Conservation (phyloP, 2,329 filamentous ascomycete genomes). For the Sporothrix sp. region DNA sequence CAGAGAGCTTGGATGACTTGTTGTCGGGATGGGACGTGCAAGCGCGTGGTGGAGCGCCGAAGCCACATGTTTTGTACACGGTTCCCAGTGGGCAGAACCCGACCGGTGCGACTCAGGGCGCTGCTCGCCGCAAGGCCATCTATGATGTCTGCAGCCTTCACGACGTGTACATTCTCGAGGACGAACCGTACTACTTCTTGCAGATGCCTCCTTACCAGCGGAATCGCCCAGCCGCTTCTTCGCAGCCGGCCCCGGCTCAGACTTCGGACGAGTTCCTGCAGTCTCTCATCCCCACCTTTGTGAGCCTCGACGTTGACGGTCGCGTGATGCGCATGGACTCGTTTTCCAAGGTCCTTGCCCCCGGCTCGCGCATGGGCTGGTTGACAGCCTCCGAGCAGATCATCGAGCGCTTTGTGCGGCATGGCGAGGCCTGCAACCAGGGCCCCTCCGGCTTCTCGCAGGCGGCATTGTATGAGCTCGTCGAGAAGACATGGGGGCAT, state of each 20-base stretch:
- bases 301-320: conserved; percentile 76
- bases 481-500: conserved; percentile 84
- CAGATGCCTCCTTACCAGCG: conserved; percentile 72
- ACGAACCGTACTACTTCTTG: conserved; percentile 91
- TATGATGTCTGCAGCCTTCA: conserved; percentile 75
- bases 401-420: conserved; percentile 69
- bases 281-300: conserved; percentile 61
- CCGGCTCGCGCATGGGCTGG: conserved; percentile 78
- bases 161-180: conserved; percentile 79
- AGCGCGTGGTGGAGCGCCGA: conserved; percentile 33
- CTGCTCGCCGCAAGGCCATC: conserved; percentile 56
- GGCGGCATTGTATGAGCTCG: conserved; percentile 72
- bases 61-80: conserved; percentile 49
- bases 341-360: conserved; percentile 83
- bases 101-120: conserved; percentile 71
- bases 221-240: conserved; percentile 33
- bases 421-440: conserved; percentile 76
- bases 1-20: conserved; percentile 41
- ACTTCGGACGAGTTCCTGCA: conserved; percentile 57
- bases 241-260: not conserved
- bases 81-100: conserved; percentile 79
- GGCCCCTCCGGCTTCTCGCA: conserved; percentile 80
- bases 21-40: conserved; percentile 40
- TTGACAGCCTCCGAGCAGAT: conserved; percentile 80
- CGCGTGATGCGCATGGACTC: conserved; percentile 86